Percentiles rank a stretch among this genome's conserved stretches.
These are phyloP conservation scores for Rubia balearica DNA, from an alignment of 305 asterid species.

Conservation along the genomic window DNA sequence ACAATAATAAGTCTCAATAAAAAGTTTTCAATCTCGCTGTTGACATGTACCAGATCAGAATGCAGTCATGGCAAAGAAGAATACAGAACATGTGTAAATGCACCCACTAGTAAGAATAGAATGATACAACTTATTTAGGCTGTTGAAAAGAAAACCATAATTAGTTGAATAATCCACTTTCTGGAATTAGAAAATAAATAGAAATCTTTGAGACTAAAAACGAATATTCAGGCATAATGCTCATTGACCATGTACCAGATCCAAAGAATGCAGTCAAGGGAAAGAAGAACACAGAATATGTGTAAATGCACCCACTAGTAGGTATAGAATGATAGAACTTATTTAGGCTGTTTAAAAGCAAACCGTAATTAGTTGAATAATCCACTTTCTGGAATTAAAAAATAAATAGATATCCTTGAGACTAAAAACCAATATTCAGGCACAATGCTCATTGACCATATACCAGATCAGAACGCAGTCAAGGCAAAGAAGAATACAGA, in stretches of 20 bases:
- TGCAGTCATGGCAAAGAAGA: neutral
- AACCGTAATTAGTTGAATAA: neutral
- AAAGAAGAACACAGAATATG: too few relatives aligned
- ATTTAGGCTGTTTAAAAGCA: neutral
- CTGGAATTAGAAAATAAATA: neutral
- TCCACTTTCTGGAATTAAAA: neutral
- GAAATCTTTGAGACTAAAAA: too few relatives aligned
- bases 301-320: too few relatives aligned
- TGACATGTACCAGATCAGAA: neutral
- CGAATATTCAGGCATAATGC: too few relatives aligned
- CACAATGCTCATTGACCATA: neutral
- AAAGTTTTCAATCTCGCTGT: neutral
- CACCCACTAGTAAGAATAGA: neutral
- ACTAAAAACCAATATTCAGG: too few relatives aligned
- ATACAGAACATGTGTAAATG: neutral
- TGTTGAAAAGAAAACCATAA: neutral
- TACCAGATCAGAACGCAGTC: neutral
- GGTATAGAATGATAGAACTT: too few relatives aligned
- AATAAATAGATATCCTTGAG: neutral
- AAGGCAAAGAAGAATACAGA: constrained; percentile 1
- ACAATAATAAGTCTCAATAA: constrained; percentile 3
- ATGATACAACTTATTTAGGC: neutral
- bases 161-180: neutral
- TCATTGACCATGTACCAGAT: too few relatives aligned
- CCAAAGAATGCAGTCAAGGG: too few relatives aligned